Percentiles rank a stretch among this genome's conserved stretches.
Evolutionary conservation across 192 early-diverging fungal species (phyloP).

Genomic region (Mortierella alpina): DNA sequence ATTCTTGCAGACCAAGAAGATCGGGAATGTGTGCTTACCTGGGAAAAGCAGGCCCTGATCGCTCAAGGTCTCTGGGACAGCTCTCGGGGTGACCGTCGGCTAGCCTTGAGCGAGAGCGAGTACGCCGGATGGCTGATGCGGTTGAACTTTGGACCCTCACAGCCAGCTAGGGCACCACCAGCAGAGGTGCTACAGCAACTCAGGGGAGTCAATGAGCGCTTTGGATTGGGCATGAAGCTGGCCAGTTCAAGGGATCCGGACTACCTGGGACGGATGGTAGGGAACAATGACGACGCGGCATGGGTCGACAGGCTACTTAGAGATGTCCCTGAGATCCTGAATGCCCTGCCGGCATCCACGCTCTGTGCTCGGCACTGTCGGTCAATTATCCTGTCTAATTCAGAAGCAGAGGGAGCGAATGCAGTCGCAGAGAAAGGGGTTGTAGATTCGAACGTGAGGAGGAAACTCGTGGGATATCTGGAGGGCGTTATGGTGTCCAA

Average conservation of each 20-base stretch:
- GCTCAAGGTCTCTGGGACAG: conserved; percentile 26
- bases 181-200: conserved; percentile 37
- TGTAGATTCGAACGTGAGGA: conserved; percentile 36
- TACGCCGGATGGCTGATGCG: conserved; percentile 46
- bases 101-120: conserved; percentile 24
- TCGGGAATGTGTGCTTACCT: conserved; percentile 30
- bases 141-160: conserved; percentile 35
- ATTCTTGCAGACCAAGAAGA: conserved; percentile 39
- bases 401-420: background rate
- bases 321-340: conserved; percentile 48
- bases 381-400: conserved; percentile 14
- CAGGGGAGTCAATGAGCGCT: conserved; percentile 35
- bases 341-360: conserved; percentile 45
- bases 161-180: conserved; percentile 36
- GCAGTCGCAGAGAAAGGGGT: background rate
- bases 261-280: conserved; percentile 47
- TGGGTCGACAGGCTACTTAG: conserved; percentile 42
- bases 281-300: conserved; percentile 39
- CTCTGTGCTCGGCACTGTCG: conserved; percentile 45
- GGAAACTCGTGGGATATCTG: conserved; percentile 36
- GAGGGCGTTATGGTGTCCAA: conserved; percentile 24
- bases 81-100: conserved; percentile 6
- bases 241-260: conserved; percentile 41
- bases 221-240: conserved; percentile 48
- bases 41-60: conserved; percentile 34